A percentile compares a stretch with the other conserved stretches of the same genome.
These are phyloP conservation scores for Leccinum sublutescens DNA, from an alignment of 768 basidiomycete species.

Conservation along the genomic window DNA sequence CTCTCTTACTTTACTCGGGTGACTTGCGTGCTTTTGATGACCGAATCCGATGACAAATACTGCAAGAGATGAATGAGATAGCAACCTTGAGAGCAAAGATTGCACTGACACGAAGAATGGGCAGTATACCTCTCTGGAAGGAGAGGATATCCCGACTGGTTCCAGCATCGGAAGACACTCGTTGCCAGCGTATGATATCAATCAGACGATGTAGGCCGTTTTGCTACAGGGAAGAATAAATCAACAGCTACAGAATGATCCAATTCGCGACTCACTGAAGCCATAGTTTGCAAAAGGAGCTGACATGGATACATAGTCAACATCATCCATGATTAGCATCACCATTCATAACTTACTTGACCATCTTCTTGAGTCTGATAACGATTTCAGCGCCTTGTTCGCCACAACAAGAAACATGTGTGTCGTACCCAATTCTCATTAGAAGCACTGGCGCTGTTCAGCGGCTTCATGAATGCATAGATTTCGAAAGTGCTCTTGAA, in stretches of 20 bases:
- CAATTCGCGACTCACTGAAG: conserved; percentile 31
- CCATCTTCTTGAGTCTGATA: conserved; percentile 47
- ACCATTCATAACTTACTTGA: conserved; percentile 38
- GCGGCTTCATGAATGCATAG: conserved; percentile 41
- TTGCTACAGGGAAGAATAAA: conserved; percentile 31
- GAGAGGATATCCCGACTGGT: conserved; percentile 41
- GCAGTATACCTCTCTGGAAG: conserved; percentile 57
- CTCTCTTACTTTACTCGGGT: conserved; percentile 49
- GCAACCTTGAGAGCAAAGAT: background rate
- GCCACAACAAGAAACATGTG: background rate
- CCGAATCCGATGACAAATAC: conserved; percentile 59
- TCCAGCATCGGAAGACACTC: conserved; percentile 40
- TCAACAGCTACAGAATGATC: background rate
- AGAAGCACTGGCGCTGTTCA: conserved; percentile 39
- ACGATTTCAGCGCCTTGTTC: background rate
- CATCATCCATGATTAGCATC: conserved; percentile 2
- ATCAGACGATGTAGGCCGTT: conserved; percentile 50
- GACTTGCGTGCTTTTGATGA: conserved; percentile 54
- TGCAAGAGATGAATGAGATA: conserved; percentile 22
- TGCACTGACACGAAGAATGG: conserved; percentile 46
- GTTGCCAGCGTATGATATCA: conserved; percentile 47
- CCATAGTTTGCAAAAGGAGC: conserved; percentile 40
- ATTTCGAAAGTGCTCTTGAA: conserved; percentile 43
- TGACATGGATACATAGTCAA: conserved; percentile 16
- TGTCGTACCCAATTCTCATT: conserved; percentile 43